Conservation (phyloP, 2,329 filamentous ascomycete species). For the Fusarium hainanense region DNA sequence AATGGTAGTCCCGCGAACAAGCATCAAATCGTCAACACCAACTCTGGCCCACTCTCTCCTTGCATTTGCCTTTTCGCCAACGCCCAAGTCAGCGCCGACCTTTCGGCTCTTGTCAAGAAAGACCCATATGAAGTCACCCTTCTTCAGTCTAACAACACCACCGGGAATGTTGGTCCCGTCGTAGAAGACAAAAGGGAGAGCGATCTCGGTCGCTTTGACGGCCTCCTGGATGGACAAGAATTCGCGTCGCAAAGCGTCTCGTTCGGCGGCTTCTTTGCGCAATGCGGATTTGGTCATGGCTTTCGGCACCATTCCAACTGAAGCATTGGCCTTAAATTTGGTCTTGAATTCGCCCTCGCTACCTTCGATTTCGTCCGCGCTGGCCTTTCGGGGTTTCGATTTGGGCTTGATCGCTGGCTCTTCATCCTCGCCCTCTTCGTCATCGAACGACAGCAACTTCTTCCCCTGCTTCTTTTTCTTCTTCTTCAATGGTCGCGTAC, state of each 20-base stretch:
- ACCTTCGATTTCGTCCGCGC: constrained; percentile 49
- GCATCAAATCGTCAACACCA: constrained; percentile 93
- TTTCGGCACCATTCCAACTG: constrained; percentile 75
- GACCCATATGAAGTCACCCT: constrained; percentile 92
- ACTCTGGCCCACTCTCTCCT: constrained; percentile 90
- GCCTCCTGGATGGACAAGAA: constrained; percentile 86
- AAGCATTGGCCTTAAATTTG: constrained; percentile 71
- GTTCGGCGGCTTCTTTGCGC: constrained; percentile 80
- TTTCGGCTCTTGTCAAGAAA: constrained; percentile 93
- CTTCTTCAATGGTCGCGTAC: constrained; percentile 41
- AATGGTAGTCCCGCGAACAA: constrained; percentile 90
- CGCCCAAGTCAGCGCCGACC: constrained; percentile 84
- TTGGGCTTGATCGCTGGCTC: constrained; percentile 46
- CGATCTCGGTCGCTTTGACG: constrained; percentile 88
- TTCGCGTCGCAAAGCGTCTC: constrained; percentile 82
- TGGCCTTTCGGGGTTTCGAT: constrained; percentile 51
- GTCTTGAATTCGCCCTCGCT: constrained; percentile 40
- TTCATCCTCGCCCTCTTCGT: constrained; percentile 73
- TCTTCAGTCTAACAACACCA: constrained; percentile 86
- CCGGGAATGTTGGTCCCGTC: constrained; percentile 91
- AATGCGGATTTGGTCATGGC: constrained; percentile 76
- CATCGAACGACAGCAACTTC: constrained; percentile 71
- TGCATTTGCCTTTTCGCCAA: constrained; percentile 73
- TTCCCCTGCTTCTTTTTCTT: constrained; percentile 59
- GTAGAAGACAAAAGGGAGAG: constrained; percentile 96